A percentile compares a stretch with the other conserved stretches of the same genome.
Conservation (phyloP, 2,329 filamentous ascomycete species). For the Niveomyces coronatus region DNA sequence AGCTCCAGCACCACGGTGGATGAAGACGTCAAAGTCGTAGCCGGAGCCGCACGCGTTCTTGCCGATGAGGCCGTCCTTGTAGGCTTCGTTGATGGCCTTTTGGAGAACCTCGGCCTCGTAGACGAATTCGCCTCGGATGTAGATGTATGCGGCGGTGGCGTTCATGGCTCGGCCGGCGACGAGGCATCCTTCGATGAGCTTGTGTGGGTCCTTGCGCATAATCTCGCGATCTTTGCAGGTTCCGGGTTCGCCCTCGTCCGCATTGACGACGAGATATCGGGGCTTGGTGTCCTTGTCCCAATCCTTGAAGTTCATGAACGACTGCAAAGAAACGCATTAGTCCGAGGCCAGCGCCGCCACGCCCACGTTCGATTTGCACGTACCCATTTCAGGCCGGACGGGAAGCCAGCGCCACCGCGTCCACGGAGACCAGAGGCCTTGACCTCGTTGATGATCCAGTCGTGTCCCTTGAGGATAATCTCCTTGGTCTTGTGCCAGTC, state of each 20-base stretch:
- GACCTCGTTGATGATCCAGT: slow-evolving; percentile 97
- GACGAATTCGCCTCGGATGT: slow-evolving; percentile 97
- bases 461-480: slow-evolving; percentile 91
- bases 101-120: slow-evolving; percentile 91
- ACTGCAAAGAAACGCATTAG: slow-evolving; percentile 41
- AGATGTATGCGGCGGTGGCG: slow-evolving; percentile 96
- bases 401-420: slow-evolving; percentile 94
- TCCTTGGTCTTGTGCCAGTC: slow-evolving; percentile 99
- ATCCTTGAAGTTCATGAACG: slow-evolving; percentile 99
- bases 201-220: slow-evolving; percentile 99
- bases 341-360: slow-evolving; percentile 7
- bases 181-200: slow-evolving; percentile 94
- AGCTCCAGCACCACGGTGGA: slow-evolving; percentile 93
- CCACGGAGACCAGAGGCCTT: slow-evolving; percentile 94
- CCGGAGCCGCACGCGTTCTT: slow-evolving; percentile 97
- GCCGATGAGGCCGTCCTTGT: slow-evolving; percentile 86
- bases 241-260: slow-evolving; percentile 95
- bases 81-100: slow-evolving; percentile 94
- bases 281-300: slow-evolving; percentile 98
- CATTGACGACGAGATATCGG: slow-evolving; percentile 94
- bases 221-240: slow-evolving; percentile 99
- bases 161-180: slow-evolving; percentile 98
- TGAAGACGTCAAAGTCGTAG: slow-evolving; percentile 95
- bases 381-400: slow-evolving; percentile 98
- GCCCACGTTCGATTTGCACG: slow-evolving; percentile 23